These are phyloP conservation scores for Syzygium aromaticum DNA, from an alignment of 345 rosid genomes.

Conservation along the genomic window DNA sequence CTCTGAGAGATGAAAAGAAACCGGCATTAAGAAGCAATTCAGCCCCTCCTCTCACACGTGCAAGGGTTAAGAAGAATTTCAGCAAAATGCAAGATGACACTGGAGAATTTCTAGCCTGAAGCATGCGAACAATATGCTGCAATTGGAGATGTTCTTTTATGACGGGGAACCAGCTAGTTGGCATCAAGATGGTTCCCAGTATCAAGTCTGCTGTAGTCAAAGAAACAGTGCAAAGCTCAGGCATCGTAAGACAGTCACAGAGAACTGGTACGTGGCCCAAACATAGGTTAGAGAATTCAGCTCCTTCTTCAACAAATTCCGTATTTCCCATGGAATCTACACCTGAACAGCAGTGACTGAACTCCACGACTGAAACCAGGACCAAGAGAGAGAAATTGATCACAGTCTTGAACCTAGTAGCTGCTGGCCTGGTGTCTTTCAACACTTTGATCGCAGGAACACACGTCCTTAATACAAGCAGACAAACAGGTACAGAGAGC, in stretches of 20 bases:
- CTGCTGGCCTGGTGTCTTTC: constrained; percentile 35
- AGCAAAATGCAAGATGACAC: constrained; percentile 41
- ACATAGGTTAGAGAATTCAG: constrained; percentile 59
- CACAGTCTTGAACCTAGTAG: constrained; percentile 28
- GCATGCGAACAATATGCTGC: constrained; percentile 45
- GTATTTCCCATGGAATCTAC: constrained; percentile 16
- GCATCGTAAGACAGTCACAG: constrained; percentile 48
- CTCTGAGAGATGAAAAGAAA: constrained; percentile 56
- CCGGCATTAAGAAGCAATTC: constrained; percentile 77
- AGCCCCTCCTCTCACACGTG: constrained; percentile 72
- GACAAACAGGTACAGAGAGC: constrained; percentile 33
- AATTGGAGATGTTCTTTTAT: constrained; percentile 59
- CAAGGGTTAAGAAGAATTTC: constrained; percentile 70
- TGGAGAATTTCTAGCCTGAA: constrained; percentile 50
- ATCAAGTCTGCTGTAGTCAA: constrained; percentile 53
- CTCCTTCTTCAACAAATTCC: constrained; percentile 36
- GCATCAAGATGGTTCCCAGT: constrained; percentile 52
- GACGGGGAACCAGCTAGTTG: constrained; percentile 81
- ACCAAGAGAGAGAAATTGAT: constrained; percentile 53
- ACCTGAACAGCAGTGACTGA: constrained; percentile 15
- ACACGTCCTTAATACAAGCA: constrained; percentile 43
- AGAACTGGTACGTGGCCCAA: constrained; percentile 63
- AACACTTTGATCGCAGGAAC: constrained; percentile 60
- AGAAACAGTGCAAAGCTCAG: constrained; percentile 50
- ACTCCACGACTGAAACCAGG: constrained; percentile 47